These are phyloP conservation scores for Penicillium concentricum DNA, from an alignment of 2,329 filamentous ascomycete genomes.

Conservation along the genomic window DNA sequence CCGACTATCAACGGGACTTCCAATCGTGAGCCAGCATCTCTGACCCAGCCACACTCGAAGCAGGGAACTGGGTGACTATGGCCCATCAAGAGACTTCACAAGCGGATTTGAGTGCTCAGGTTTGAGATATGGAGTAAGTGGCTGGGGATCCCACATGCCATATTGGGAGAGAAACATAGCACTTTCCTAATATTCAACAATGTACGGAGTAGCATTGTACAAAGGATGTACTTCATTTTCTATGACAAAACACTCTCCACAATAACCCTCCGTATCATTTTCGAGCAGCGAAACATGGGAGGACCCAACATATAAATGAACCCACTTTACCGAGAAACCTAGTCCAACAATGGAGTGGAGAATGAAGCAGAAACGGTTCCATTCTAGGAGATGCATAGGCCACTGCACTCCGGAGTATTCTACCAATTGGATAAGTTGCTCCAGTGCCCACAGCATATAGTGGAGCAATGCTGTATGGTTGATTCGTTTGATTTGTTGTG, in stretches of 20 bases:
- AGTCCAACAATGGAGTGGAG: neutral
- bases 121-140: constrained; percentile 2
- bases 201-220: neutral
- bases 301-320: neutral
- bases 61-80: constrained; percentile 1
- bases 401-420: neutral
- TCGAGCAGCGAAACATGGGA: neutral
- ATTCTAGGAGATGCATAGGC: constrained; percentile 1
- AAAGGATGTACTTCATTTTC: neutral
- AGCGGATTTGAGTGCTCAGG: neutral
- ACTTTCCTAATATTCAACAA: neutral
- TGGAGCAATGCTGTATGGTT: neutral
- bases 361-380: neutral
- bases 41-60: constrained; percentile 3
- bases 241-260: neutral
- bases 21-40: neutral
- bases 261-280: neutral
- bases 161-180: neutral
- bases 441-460: neutral
- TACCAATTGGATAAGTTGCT: neutral
- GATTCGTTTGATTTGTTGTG: neutral
- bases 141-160: constrained; percentile 1
- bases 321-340: constrained; percentile 1
- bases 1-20: neutral
- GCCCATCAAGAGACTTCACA: neutral